phyloP scores from a whole-genome alignment of 345 rosid genomes.

The Firmiana major region DNA sequence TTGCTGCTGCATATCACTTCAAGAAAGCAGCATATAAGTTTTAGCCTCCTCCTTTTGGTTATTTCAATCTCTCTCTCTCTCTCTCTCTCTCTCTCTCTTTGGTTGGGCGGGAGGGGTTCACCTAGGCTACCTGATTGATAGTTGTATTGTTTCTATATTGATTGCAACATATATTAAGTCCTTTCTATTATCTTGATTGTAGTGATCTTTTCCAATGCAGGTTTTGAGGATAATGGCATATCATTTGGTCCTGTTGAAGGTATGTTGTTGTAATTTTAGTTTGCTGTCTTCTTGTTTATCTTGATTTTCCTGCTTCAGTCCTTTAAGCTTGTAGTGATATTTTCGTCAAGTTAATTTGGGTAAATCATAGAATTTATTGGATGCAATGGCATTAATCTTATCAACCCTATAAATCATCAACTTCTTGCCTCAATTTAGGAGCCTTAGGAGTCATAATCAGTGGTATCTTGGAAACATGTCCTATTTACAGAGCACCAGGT shows the following conservation, averaged over 20 bases:
- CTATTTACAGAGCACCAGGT: neutral
- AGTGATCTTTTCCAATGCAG: conserved; percentile 37
- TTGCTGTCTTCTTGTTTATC: conserved; percentile 17
- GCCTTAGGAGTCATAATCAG: neutral
- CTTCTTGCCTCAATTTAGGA: neutral
- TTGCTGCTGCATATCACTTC: neutral
- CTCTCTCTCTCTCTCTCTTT: neutral
- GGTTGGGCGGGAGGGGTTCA: neutral
- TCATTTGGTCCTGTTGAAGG: conserved; percentile 96
- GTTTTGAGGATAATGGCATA: conserved; percentile 80
- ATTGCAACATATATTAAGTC: neutral
- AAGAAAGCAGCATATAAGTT: neutral
- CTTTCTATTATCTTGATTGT: neutral
- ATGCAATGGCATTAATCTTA: neutral
- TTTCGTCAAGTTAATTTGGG: neutral
- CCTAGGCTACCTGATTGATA: neutral
- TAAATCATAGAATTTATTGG: neutral
- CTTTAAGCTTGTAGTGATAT: conserved; percentile 10
- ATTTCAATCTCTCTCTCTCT: conserved; percentile 1
- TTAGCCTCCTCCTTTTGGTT: neutral
- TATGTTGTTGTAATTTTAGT: conserved; percentile 27
- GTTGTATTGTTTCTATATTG: neutral
- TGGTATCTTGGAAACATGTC: neutral
- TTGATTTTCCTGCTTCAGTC: conserved; percentile 18
- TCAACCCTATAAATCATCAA: neutral